Percentiles rank a stretch among this genome's conserved stretches.
phyloP scores from a whole-genome alignment of 2,329 filamentous ascomycete species.

The Ceratocystis lukuohia region DNA sequence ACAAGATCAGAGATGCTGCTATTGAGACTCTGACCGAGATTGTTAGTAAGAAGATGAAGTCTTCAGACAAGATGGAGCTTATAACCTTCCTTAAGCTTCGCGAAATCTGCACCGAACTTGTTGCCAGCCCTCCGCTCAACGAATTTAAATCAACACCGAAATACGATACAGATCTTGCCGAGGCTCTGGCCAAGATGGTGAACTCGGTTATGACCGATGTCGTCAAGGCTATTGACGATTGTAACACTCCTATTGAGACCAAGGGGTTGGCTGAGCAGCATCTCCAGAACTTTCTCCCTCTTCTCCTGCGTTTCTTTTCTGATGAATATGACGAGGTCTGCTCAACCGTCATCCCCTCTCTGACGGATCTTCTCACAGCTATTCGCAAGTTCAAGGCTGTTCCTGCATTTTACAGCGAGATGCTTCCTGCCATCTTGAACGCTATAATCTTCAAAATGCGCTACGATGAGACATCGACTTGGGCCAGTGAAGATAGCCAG shows the following conservation, averaged over 20 bases:
- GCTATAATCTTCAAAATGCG: conserved; percentile 93
- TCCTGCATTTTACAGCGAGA: conserved; percentile 61
- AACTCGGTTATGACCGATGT: conserved; percentile 82
- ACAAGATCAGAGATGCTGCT: conserved; percentile 76
- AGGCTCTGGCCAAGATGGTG: conserved; percentile 87
- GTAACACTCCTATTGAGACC: conserved; percentile 45
- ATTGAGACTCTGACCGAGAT: conserved; percentile 94
- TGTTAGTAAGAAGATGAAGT: conserved; percentile 94
- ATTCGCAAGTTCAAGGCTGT: conserved; percentile 67
- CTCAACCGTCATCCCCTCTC: conserved; percentile 82
- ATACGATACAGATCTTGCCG: conserved; percentile 91
- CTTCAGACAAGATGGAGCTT: conserved; percentile 84
- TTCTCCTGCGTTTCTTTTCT: conserved; percentile 84
- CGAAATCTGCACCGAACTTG: conserved; percentile 72
- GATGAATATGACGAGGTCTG: conserved; percentile 98
- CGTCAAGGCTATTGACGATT: conserved; percentile 68
- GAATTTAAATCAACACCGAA: conserved; percentile 67
- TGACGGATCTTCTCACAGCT: conserved; percentile 85
- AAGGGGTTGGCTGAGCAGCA: conserved; percentile 66
- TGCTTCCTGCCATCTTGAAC: conserved; percentile 78
- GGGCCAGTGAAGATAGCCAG: conserved; percentile 88
- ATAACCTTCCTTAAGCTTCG: conserved; percentile 81
- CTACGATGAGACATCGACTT: conserved; percentile 86
- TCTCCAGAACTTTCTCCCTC: conserved; percentile 70
- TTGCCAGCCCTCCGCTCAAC: conserved; percentile 66